Evolutionary conservation across 2,329 filamentous ascomycete genomes (phyloP).

Genomic region (Curvularia eragrostidis): DNA sequence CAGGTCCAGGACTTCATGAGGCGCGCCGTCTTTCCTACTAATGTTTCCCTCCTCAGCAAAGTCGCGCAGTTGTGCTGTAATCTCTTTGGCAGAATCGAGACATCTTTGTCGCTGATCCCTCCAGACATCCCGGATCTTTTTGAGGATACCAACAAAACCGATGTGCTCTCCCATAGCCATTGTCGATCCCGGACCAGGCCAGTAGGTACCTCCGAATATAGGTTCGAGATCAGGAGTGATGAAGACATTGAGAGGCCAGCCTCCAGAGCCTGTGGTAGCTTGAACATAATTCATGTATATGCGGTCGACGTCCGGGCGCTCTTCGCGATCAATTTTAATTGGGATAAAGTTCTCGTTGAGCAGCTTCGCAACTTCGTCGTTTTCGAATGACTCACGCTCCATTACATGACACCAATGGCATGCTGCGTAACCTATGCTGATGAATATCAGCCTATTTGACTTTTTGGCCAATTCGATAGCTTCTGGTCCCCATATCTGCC

Average conservation of each 20-base stretch:
- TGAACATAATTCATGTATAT: conserved; percentile 99
- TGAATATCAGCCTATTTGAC: conserved; percentile 87
- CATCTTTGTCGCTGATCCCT: conserved; percentile 82
- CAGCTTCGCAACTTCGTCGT: conserved; percentile 77
- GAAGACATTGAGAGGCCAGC: conserved; percentile 97
- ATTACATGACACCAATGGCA: conserved; percentile 95
- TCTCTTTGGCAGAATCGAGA: conserved; percentile 81
- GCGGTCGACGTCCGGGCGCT: conserved; percentile 89
- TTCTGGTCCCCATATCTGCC: conserved; percentile 86
- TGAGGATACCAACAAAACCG: conserved; percentile 82
- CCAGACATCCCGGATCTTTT: conserved; percentile 80
- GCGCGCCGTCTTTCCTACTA: conserved; percentile 51
- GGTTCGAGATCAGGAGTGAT: conserved; percentile 91
- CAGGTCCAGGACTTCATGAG: conserved; percentile 77
- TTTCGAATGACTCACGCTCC: conserved; percentile 88
- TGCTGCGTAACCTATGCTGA: conserved; percentile 93
- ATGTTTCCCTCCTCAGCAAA: conserved; percentile 89
- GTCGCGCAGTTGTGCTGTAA: conserved; percentile 78
- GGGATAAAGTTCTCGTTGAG: conserved; percentile 90
- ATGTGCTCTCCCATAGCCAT: conserved; percentile 61
- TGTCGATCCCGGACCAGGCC: conserved; percentile 77
- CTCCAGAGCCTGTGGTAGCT: conserved; percentile 85
- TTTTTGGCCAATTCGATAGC: conserved; percentile 77
- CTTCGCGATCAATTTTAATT: conserved; percentile 90
- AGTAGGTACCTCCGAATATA: conserved; percentile 96